Base-by-base conservation (phyloP, 2,329 filamentous ascomycete species). In the Chaetomiaceae sp. region DNA sequence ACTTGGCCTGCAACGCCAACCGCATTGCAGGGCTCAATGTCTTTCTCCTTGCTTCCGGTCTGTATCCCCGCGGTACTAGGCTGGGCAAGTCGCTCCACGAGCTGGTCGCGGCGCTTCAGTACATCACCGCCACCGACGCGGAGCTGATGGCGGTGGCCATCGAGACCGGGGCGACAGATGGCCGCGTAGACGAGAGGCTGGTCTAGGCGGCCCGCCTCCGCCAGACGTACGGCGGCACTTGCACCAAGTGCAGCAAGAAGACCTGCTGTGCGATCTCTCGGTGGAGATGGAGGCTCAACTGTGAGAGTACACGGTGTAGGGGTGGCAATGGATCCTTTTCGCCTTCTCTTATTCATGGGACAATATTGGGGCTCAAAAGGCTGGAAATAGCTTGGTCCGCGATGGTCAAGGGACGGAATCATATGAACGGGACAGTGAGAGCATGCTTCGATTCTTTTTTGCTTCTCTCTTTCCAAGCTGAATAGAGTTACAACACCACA, bases 251-350 rank as follows among this genome's bases (percentile, higher is more conserved):
- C 33, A 14, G 33, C 23, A 45, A 53, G 19, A 20, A 16, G 53
- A 53, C 14, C 31, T 55, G 1, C 20, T 55, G 9, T 40, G 38
- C 20, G 45, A 53, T 12, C 25, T 55, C 13, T 23, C 33, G 4
- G 46, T 27, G 30, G 53, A 50, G 37, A 8, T 55, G n/a, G 25
- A 27, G n/a, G n/a, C n/a, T n/a, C n/a, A n/a, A n/a, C n/a, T n/a
- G n/a, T n/a, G n/a, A n/a, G n/a, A n/a, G n/a, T n/a, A n/a, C n/a
- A n/a, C n/a, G n/a, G n/a, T n/a, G n/a, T n/a, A n/a, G n/a, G n/a
- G n/a, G n/a, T n/a, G n/a, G n/a, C n/a, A n/a, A n/a, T n/a, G n/a
- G n/a, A n/a, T n/a, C n/a, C n/a, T n/a, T n/a, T n/a, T n/a, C n/a
- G n/a, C n/a, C n/a, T n/a, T n/a, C n/a, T n/a, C n/a, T n/a, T n/a